Base-by-base conservation (phyloP, 345 rosid genomes). In the Gossypium rotundifolium region DNA sequence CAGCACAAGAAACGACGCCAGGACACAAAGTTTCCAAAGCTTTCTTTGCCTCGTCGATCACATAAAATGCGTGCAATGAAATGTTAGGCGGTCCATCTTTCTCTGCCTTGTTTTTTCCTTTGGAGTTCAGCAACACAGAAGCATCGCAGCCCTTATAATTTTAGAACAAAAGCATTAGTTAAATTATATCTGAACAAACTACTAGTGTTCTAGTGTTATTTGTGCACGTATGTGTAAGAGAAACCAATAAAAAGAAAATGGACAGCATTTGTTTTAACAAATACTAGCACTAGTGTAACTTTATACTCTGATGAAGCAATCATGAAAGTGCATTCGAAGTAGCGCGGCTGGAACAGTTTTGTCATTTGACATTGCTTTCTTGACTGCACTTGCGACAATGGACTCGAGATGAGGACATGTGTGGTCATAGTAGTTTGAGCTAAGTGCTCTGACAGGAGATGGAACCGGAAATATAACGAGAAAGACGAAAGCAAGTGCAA, bases 31-130 rank as follows among this genome's bases (percentile, higher is more conserved):
- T 86, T 83, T 94, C 98, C 38, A 90, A 76, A 1, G 93, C 92
- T 55, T 85, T 83, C 86, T 92, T 94, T 10, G 97, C 97, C 71
- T 81, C 76, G 81, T 90, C 95, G 67, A 92, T 88, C 7, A 90
- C 96, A 74, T 90, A 89, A 76, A 94, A 92, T 2, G 95, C 98
- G 79, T 89, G 98, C 71, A 92, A 75, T 18, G 98, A 94, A 57
- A 94, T 80, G 75, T 94, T 89, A 20, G 97, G 96, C 74, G 98
- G 97, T 16, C 94, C 96, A 65, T 89, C 96, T 78, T 94, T 94
- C 81, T 92, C 98, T 16, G 97, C 92, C 71, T 77, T 79, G 82
- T 88, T 87, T 25, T 84, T 84, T 2, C 87, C 89, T 75, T 84
- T 87, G 0, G 93, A 86, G 59, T 87, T 86, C 83, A 94, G 59